These are phyloP conservation scores for Ascochyta clinopodiicola DNA, from an alignment of 2,329 filamentous ascomycete species.

Conservation along the genomic window DNA sequence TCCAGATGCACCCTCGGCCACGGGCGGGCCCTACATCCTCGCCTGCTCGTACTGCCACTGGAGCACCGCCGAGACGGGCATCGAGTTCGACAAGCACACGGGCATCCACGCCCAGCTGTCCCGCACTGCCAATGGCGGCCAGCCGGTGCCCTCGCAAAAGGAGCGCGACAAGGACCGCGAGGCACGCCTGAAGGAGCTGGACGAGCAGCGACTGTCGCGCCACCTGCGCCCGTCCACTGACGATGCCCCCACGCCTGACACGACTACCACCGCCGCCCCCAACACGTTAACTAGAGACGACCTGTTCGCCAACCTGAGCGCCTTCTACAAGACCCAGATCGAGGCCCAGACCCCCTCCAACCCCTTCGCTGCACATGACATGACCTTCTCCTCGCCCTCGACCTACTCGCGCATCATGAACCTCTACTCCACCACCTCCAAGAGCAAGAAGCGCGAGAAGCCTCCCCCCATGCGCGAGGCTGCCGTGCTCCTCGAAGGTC, in stretches of 20 bases:
- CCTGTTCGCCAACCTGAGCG: constrained; percentile 75
- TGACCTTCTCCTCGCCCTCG: constrained; percentile 74
- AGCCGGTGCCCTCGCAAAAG: constrained; percentile 49
- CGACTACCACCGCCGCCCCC: constrained; percentile 8
- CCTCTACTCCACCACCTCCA: constrained; percentile 70
- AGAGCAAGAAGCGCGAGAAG: constrained; percentile 67
- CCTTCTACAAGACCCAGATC: constrained; percentile 84
- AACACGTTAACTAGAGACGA: constrained; percentile 64
- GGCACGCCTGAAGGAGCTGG: constrained; percentile 39
- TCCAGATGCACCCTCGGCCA: constrained; percentile 30
- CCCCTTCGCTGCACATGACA: constrained; percentile 51
- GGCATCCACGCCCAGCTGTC: constrained; percentile 83
- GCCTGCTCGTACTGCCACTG: constrained; percentile 92
- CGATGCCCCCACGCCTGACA: constrained; percentile 28
- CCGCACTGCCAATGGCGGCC: constrained; percentile 65
- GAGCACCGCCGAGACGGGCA: constrained; percentile 86
- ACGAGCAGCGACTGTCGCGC: constrained; percentile 27
- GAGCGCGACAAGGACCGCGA: constrained; percentile 50
- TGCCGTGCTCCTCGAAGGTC: constrained; percentile 71
- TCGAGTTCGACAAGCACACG: constrained; percentile 88
- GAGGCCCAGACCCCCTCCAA: constrained; percentile 61
- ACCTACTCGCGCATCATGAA: constrained; percentile 90
- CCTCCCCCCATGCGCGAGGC: constrained; percentile 83
- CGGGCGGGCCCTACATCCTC: constrained; percentile 72
- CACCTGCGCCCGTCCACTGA: constrained; percentile 6